Evolutionary conservation across 2,329 filamentous ascomycete species (phyloP).

Genomic region (Chaetomium olivaceum): DNA sequence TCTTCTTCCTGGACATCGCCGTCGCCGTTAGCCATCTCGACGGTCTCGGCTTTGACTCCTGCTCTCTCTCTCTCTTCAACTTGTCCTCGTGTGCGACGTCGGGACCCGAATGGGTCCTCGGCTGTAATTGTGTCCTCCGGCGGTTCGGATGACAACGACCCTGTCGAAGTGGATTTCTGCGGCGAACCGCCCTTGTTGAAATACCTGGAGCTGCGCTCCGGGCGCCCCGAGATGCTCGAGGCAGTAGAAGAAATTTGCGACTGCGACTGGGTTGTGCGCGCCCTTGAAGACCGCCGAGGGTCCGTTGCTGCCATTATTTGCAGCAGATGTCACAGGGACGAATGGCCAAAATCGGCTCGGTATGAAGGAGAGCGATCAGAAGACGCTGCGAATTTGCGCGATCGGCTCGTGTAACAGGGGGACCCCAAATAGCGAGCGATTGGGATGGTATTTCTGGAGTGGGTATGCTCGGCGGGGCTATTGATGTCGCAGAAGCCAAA

Average conservation of each 20-base stretch:
- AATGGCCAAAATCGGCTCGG: slow-evolving; percentile 37
- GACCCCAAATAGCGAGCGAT: slow-evolving; percentile 8
- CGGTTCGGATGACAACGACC: slow-evolving; percentile 69
- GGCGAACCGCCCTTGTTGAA: slow-evolving; percentile 72
- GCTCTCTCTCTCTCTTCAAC: slow-evolving; percentile 58
- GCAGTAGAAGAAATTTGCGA: slow-evolving; percentile 77
- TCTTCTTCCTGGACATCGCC: slow-evolving; percentile 81
- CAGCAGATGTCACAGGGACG: slow-evolving; percentile 36
- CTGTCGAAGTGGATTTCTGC: slow-evolving; percentile 72
- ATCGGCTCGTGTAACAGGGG: not conserved
- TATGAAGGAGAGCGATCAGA: slow-evolving; percentile 34
- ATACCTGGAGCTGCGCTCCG: slow-evolving; percentile 71
- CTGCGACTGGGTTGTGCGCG: slow-evolving; percentile 74
- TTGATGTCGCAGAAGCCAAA: not conserved
- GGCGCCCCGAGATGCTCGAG: slow-evolving; percentile 73
- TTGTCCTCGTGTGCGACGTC: slow-evolving; percentile 70
- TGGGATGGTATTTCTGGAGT: not conserved
- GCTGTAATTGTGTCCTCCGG: slow-evolving; percentile 59
- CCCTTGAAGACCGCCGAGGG: slow-evolving; percentile 88
- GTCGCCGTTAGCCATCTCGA: slow-evolving; percentile 61
- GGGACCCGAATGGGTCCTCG: slow-evolving; percentile 69
- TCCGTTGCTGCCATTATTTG: slow-evolving; percentile 62
- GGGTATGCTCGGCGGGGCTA: not conserved
- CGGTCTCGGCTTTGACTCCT: slow-evolving; percentile 43
- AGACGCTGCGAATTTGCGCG: not conserved